Percentiles rank a stretch among this genome's conserved stretches.
These are phyloP conservation scores for Apiotrichum domesticum DNA, from an alignment of 1,284 basidiomycete species.

Conservation along the genomic window DNA sequence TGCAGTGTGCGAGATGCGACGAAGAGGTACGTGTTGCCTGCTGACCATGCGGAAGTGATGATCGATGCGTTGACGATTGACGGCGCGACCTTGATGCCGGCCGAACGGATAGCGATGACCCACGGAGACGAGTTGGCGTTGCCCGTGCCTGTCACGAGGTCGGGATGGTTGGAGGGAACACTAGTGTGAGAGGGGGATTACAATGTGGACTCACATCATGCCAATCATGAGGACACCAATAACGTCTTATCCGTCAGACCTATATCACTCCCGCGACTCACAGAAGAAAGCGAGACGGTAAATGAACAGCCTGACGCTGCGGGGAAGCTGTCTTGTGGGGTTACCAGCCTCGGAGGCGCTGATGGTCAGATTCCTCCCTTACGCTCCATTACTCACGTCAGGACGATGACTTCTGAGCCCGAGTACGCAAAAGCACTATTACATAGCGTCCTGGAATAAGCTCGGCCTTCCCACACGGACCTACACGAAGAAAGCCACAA, in stretches of 20 bases:
- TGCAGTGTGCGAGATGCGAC: slow-evolving; percentile 53
- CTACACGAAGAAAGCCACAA: slow-evolving; percentile 17
- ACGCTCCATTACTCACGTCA: background rate
- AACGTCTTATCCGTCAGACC: slow-evolving; percentile 67
- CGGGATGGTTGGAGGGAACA: slow-evolving; percentile 57
- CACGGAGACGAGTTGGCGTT: slow-evolving; percentile 59
- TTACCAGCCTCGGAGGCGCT: slow-evolving; percentile 44
- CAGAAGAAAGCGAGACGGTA: slow-evolving; percentile 64
- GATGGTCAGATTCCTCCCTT: too few relatives aligned
- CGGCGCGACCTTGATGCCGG: slow-evolving; percentile 63
- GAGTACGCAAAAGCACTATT: slow-evolving; percentile 3
- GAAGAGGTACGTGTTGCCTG: slow-evolving; percentile 55
- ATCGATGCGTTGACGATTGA: slow-evolving; percentile 62
- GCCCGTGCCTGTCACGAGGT: slow-evolving; percentile 54
- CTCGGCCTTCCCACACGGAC: too few relatives aligned
- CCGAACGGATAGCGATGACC: slow-evolving; percentile 71
- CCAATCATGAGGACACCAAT: slow-evolving; percentile 59
- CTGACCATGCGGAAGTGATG: slow-evolving; percentile 48
- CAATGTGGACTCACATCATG: slow-evolving; percentile 48
- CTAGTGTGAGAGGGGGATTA: slow-evolving; percentile 51
- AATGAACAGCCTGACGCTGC: slow-evolving; percentile 68
- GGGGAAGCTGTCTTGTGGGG: slow-evolving; percentile 67
- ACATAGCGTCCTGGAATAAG: slow-evolving; percentile 1
- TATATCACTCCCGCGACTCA: slow-evolving; percentile 26
- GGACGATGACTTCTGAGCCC: background rate